A percentile compares a stretch with the other conserved stretches of the same genome.
Conservation (phyloP, 1,284 basidiomycete genomes). For the Salmacisia buchloeana region DNA sequence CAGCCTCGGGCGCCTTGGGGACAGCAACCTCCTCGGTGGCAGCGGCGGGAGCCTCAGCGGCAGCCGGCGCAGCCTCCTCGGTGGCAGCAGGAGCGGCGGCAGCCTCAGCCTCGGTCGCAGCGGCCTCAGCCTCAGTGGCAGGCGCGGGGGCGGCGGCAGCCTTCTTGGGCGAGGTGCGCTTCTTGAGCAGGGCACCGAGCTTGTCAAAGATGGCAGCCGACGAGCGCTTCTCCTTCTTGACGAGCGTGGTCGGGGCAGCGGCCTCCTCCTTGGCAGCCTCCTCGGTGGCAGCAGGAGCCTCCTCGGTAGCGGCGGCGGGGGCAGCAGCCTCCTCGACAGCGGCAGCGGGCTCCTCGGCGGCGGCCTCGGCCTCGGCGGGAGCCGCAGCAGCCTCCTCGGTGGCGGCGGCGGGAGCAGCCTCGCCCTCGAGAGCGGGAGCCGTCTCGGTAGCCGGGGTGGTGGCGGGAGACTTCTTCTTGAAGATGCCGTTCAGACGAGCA, state of each 20-base stretch:
- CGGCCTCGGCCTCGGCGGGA: background rate
- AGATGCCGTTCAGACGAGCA: background rate
- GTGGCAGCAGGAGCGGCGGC: background rate
- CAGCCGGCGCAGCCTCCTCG: background rate
- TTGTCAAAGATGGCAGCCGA: background rate
- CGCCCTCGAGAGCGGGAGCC: background rate
- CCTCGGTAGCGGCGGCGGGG: background rate
- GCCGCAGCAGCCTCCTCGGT: background rate
- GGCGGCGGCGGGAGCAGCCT: background rate
- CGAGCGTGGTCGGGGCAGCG: background rate
- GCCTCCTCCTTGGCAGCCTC: background rate
- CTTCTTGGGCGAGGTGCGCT: no score
- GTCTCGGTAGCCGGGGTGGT: background rate
- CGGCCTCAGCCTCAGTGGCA: background rate
- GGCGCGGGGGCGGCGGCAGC: background rate
- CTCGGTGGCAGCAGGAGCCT: background rate
- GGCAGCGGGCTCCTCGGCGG: background rate
- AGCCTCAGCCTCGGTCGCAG: background rate
- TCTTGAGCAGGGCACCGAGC: background rate
- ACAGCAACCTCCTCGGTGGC: background rate
- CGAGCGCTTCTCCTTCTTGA: background rate
- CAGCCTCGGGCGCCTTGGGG: background rate
- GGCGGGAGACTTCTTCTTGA: background rate
- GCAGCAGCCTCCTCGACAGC: background rate
- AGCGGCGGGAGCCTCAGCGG: background rate